phyloP scores from a whole-genome alignment of 2,329 filamentous ascomycete species.

The Fusarium xyrophilum region DNA sequence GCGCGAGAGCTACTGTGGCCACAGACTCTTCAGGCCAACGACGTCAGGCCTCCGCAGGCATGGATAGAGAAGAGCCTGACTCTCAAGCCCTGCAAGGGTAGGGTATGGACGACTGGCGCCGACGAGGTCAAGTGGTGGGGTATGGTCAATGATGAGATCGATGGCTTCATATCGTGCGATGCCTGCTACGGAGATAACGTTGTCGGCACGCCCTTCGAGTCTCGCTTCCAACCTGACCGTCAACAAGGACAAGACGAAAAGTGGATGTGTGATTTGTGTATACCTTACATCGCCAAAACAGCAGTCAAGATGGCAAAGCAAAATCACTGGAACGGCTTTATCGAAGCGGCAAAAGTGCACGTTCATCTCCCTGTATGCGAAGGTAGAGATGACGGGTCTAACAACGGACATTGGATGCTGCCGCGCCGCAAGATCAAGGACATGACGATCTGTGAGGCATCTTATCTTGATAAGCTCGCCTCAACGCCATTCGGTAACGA shows the following conservation, averaged over 20 bases:
- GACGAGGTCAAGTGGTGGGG: conserved; percentile 46
- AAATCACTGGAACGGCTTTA: conserved; percentile 45
- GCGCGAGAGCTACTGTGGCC: conserved; percentile 48
- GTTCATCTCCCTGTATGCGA: conserved; percentile 42
- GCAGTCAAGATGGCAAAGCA: conserved; percentile 27
- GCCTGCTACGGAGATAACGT: conserved; percentile 49
- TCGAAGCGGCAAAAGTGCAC: conserved; percentile 32
- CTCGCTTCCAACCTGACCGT: conserved; percentile 39
- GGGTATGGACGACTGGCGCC: conserved; percentile 15
- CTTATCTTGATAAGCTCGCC: conserved; percentile 46
- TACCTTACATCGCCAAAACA: conserved; percentile 37
- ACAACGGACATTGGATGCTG: conserved; percentile 40
- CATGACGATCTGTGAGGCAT: conserved; percentile 46
- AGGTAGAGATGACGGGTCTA: conserved; percentile 34
- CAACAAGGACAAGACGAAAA: conserved; percentile 39
- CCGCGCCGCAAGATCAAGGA: conserved; percentile 36
- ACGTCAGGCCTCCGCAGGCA: conserved; percentile 34
- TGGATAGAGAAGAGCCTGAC: conserved; percentile 42
- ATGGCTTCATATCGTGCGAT: conserved; percentile 48
- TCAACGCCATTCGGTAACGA: conserved; percentile 41
- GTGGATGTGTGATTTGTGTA: conserved; percentile 46
- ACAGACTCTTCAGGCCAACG: conserved; percentile 39
- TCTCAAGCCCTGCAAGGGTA: conserved; percentile 44
- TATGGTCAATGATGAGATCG: conserved; percentile 40
- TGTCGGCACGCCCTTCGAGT: conserved; percentile 40